These are phyloP conservation scores for Starmerella powellii DNA, from an alignment of 805 yeast genomes.

Conservation along the genomic window DNA sequence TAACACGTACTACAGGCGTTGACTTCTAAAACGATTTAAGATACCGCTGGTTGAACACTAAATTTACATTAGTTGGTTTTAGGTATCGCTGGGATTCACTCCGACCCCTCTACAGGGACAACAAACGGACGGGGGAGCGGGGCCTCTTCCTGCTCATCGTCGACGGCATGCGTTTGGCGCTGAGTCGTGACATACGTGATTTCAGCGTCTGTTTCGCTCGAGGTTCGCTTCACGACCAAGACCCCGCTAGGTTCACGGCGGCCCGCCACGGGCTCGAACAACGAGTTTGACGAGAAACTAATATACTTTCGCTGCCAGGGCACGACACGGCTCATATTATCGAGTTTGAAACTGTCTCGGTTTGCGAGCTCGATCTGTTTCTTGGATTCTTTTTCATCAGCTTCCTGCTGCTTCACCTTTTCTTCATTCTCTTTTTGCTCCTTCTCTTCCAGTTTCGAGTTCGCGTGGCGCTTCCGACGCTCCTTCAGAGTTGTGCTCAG, in stretches of 20 bases:
- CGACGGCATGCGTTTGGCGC: conserved; percentile 78
- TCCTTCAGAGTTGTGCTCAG: conserved; percentile 92
- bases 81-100: background rate
- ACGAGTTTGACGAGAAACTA: conserved; percentile 55
- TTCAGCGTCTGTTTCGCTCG: conserved; percentile 27
- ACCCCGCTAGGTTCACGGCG: conserved; percentile 40
- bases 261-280: conserved; percentile 57
- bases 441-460: conserved; percentile 16
- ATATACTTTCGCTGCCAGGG: conserved; percentile 81
- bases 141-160: conserved; percentile 47
- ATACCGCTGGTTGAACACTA: background rate
- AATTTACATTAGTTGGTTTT: background rate
- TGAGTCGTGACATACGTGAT: conserved; percentile 66
- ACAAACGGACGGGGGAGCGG: conserved; percentile 35
- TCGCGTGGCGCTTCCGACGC: conserved; percentile 51
- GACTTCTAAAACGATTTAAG: too few species aligned
- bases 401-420: conserved; percentile 24
- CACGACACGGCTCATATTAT: conserved; percentile 74
- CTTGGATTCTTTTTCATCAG: conserved; percentile 18
- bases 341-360: conserved; percentile 42
- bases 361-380: conserved; percentile 34
- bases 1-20: too few species aligned
- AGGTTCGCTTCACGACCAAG: conserved; percentile 23
- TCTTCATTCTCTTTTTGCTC: conserved; percentile 25
- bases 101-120: conserved; percentile 3